Conservation (phyloP, 495 filamentous ascomycete species). For the Gamarada debralockiae region DNA sequence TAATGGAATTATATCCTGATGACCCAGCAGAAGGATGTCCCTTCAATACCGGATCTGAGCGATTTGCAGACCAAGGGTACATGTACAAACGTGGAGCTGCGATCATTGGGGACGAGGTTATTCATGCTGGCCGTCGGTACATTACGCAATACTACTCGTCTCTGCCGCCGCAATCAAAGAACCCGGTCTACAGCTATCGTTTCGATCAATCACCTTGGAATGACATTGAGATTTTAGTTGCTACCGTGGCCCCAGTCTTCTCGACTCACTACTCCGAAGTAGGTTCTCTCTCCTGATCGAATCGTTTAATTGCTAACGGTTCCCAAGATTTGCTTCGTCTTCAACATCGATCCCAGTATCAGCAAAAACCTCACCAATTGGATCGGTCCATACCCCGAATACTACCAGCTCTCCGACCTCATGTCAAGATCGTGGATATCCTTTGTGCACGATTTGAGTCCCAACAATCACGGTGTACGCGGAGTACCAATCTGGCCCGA, state of each 20-base stretch:
- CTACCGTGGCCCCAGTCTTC: constrained; percentile 18
- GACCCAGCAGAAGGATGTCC: constrained; percentile 36
- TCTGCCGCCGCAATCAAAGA: background rate
- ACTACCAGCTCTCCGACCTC: constrained; percentile 39
- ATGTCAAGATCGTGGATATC: constrained; percentile 52
- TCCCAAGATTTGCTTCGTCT: constrained; percentile 40
- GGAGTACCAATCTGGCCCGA: constrained; percentile 9
- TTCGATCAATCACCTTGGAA: constrained; percentile 25
- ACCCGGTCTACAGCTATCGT: constrained; percentile 18
- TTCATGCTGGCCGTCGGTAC: constrained; percentile 21
- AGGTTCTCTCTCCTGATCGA: background rate
- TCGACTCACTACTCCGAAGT: constrained; percentile 54
- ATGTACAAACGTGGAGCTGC: constrained; percentile 26
- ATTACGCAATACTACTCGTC: constrained; percentile 1
- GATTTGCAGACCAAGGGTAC: constrained; percentile 25
- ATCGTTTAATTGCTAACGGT: background rate
- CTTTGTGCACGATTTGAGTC: constrained; percentile 48
- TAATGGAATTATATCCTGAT: constrained; percentile 41
- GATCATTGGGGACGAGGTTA: constrained; percentile 19
- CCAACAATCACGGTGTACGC: constrained; percentile 31
- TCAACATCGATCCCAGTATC: constrained; percentile 41
- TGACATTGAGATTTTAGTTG: constrained; percentile 15
- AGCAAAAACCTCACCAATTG: constrained; percentile 19
- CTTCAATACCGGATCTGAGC: constrained; percentile 34
- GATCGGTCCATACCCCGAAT: constrained; percentile 30